Conservation (phyloP, 345 rosid genomes). For the Barbarea vulgaris region DNA sequence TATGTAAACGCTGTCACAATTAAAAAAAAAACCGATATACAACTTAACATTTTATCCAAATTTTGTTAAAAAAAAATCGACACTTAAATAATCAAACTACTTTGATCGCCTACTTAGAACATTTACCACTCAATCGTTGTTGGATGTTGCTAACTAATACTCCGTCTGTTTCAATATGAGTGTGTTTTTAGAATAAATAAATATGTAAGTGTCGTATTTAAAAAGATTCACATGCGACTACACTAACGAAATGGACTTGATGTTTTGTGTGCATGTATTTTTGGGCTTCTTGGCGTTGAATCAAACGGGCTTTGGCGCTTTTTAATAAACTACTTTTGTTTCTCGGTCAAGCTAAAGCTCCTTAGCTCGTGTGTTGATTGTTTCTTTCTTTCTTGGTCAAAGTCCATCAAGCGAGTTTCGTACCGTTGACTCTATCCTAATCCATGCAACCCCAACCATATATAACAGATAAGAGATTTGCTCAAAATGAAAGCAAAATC, state of each 20-base stretch:
- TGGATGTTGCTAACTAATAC: too few species aligned
- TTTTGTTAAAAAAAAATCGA: too few species aligned
- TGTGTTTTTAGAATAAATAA: too few species aligned
- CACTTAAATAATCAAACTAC: background rate
- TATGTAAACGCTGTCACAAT: too few species aligned
- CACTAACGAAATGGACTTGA: background rate
- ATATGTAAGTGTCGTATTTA: too few species aligned
- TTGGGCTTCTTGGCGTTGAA: slow-evolving; percentile 1
- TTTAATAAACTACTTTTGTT: background rate
- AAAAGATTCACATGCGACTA: background rate
- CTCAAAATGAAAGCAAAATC: slow-evolving; percentile 18
- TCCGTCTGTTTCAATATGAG: too few species aligned
- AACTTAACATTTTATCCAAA: too few species aligned
- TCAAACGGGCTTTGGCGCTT: slow-evolving; percentile 21
- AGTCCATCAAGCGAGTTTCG: slow-evolving; percentile 13
- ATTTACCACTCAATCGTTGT: background rate
- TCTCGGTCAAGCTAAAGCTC: background rate
- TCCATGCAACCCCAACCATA: slow-evolving; percentile 24
- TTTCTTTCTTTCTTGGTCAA: slow-evolving; percentile 17
- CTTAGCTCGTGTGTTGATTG: slow-evolving; percentile 6
- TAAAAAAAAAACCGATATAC: too few species aligned
- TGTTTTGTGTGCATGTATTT: background rate
- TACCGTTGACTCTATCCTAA: slow-evolving; percentile 30
- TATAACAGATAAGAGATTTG: slow-evolving; percentile 32
- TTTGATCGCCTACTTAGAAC: background rate